Evolutionary conservation across 1,139 yeast genomes (phyloP).

Genomic region (Scheffersomyces quercinus): DNA sequence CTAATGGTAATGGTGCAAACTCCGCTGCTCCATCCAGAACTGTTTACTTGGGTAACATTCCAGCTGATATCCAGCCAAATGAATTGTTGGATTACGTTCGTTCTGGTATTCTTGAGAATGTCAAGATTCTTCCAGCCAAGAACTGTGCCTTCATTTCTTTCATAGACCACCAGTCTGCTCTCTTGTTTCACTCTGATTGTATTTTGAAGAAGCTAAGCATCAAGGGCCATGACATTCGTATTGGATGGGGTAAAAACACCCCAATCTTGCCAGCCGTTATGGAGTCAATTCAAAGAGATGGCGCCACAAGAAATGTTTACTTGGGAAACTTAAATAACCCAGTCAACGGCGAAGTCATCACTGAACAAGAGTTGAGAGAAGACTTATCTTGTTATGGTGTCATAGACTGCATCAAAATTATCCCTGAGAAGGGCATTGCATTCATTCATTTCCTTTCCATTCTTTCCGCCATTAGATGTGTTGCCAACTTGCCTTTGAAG

Average conservation of each 20-base stretch:
- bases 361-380: conserved; percentile 56
- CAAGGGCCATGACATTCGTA: conserved; percentile 56
- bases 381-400: conserved; percentile 55
- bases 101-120: conserved; percentile 85
- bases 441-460: conserved; percentile 62
- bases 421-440: conserved; percentile 61
- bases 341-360: conserved; percentile 45
- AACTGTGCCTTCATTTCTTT: conserved; percentile 66
- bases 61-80: conserved; percentile 75
- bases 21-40: conserved; percentile 73
- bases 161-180: conserved; percentile 60
- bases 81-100: conserved; percentile 87
- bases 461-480: conserved; percentile 59
- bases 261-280: conserved; percentile 69
- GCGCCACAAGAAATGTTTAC: conserved; percentile 90
- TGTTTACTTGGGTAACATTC: conserved; percentile 87
- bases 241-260: conserved; percentile 71
- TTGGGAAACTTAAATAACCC: conserved; percentile 68
- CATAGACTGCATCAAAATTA: conserved; percentile 57
- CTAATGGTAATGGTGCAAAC: conserved; percentile 14
- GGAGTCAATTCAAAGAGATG: conserved; percentile 76
- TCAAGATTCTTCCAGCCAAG: conserved; percentile 54
- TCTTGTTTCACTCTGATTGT: conserved; percentile 62
- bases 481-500: conserved; percentile 54
- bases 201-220: conserved; percentile 57